Conservation (phyloP, 1,139 yeast species). For the Saccharomyces hybrid region DNA sequence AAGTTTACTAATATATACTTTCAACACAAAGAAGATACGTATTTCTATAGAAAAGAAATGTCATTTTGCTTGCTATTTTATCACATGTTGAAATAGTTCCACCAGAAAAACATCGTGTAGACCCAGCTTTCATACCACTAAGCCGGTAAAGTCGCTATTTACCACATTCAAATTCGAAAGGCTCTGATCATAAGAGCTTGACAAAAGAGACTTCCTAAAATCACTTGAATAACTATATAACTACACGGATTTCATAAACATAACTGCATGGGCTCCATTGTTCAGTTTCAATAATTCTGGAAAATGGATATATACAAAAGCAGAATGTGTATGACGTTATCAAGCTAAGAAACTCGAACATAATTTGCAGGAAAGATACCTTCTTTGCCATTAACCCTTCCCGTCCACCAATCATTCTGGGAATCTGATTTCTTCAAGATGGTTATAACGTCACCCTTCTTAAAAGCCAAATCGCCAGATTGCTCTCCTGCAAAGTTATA, state of each 20-base stretch:
- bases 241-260: neutral
- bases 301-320: neutral
- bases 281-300: neutral
- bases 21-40: neutral
- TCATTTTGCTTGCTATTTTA: neutral
- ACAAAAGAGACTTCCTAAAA: neutral
- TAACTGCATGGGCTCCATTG: neutral
- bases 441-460: conserved; percentile 90
- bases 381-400: conserved; percentile 68
- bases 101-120: neutral
- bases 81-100: neutral
- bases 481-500: conserved; percentile 73
- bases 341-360: conserved; percentile 60
- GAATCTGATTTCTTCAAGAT: conserved; percentile 79
- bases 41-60: neutral
- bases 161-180: neutral
- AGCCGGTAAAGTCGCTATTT: no score
- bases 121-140: no score
- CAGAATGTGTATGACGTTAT: neutral
- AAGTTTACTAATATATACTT: neutral
- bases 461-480: conserved; percentile 81
- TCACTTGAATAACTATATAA: neutral
- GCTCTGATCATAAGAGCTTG: neutral
- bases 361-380: conserved; percentile 98
- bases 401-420: conserved; percentile 98